These are phyloP conservation scores for Acanthamoeba royreba DNA, from an alignment of 208 protist species.

Conservation along the genomic window DNA sequence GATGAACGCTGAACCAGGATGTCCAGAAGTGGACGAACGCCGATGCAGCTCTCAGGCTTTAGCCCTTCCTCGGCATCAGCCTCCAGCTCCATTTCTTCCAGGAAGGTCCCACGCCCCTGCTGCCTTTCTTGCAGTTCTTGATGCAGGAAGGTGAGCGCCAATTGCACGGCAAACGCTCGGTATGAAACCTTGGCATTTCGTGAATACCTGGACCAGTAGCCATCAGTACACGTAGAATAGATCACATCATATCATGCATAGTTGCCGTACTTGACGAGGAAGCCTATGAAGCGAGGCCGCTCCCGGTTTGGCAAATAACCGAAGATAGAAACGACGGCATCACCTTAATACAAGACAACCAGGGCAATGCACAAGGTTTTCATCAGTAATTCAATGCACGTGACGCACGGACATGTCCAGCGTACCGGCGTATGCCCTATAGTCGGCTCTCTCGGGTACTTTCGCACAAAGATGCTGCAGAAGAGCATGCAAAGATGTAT, in stretches of 20 bases:
- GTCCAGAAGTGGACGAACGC: neutral
- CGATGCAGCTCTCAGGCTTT: neutral
- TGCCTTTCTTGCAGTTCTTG: constrained; percentile 18
- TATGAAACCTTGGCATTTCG: constrained; percentile 41
- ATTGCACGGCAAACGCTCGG: constrained; percentile 22
- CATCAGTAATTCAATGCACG: neutral
- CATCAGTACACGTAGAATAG: neutral
- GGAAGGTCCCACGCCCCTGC: neutral
- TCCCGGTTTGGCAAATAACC: neutral
- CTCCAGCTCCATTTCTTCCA: constrained; percentile 14
- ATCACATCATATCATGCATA: neutral
- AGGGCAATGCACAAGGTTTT: neutral
- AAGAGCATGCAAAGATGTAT: neutral
- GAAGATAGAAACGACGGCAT: neutral
- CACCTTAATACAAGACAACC: neutral
- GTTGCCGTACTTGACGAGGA: neutral
- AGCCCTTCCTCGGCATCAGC: neutral
- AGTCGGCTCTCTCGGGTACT: constrained; percentile 32
- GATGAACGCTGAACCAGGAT: neutral
- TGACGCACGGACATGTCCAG: neutral
- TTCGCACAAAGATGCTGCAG: constrained; percentile 35
- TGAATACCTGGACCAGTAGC: neutral
- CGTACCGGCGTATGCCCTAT: neutral
- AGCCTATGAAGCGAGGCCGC: constrained; percentile 34
- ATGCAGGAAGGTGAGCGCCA: neutral